Evolutionary conservation across 2,329 filamentous ascomycete genomes (phyloP).

Genomic region (Verticillium isaacii): DNA sequence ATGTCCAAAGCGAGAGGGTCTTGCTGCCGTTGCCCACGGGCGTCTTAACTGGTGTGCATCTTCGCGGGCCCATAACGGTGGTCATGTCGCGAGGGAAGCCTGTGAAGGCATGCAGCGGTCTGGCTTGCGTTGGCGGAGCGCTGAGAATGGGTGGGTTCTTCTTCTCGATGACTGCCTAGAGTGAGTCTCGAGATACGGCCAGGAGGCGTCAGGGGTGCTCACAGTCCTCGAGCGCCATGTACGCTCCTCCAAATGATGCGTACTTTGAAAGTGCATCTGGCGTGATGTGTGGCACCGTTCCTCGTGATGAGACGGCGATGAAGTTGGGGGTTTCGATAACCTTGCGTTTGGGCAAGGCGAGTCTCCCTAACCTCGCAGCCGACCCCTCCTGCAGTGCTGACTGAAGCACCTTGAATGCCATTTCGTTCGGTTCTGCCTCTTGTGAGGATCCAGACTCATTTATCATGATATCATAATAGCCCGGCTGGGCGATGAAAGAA

Average conservation of each 20-base stretch:
- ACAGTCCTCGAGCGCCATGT: constrained; percentile 92
- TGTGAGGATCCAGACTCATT: constrained; percentile 11
- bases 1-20: constrained; percentile 74
- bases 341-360: constrained; percentile 58
- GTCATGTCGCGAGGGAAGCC: constrained; percentile 61
- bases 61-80: constrained; percentile 71
- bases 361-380: constrained; percentile 60
- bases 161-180: constrained; percentile 47
- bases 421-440: constrained; percentile 14
- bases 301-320: constrained; percentile 75
- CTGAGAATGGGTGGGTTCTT: constrained; percentile 40
- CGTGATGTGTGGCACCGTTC: constrained; percentile 80
- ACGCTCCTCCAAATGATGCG: constrained; percentile 63
- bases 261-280: constrained; percentile 72
- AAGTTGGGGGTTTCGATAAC: constrained; percentile 80
- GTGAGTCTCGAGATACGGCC: background rate
- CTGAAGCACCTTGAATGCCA: constrained; percentile 44
- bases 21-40: constrained; percentile 67
- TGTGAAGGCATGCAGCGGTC: constrained; percentile 71
- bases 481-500: background rate
- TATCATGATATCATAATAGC: constrained; percentile 18
- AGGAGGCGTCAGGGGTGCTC: constrained; percentile 26
- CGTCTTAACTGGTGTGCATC: constrained; percentile 69
- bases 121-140: constrained; percentile 32
- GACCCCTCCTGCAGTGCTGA: constrained; percentile 30